Base-by-base conservation (phyloP, 768 basidiomycete species). In the Hemileccinum impolitum region DNA sequence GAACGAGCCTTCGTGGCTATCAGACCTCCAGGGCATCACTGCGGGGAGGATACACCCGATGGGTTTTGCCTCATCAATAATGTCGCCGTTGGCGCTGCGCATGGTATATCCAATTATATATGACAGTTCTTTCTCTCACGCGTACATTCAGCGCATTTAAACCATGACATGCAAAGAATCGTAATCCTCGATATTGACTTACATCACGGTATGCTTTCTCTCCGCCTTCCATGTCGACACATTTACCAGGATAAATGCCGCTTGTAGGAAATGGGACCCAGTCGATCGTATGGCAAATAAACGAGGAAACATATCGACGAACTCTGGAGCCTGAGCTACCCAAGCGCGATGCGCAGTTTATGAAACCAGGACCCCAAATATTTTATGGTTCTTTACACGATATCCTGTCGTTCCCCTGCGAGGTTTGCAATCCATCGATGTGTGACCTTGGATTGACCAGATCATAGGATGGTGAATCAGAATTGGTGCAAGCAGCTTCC, bases 11-110 rank as follows among this genome's bases (percentile, higher is more conserved):
- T 97, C 64, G 91, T 90, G 10, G 85, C 83, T 0, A 77, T 96
- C 17, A 72, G 94, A 43, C 94, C 94, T 0, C 94, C 94, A 0
- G 94, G 95, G 2, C 94, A 96, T 72, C 94, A 97, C 58, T 95
- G 94, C 60, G 90, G 90, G 2, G 92, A 94, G 67, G 82, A 93
- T 50, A 80, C 81, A 0, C 95, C 95, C 0, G 85, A 82, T 10
- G 95, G 95, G 0, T 98, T 97, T 65, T 97, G 95, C 67, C 96
- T 94, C 57, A 78, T 96, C 26, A 97, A 97, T 56, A 99, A 98
- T 60, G 88, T 96, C 0, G 85, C 86, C 0, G 78, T 97, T 3
- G 94, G 78, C 0, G 93, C 93, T 28, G 91, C 92, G 13, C 91
- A 97, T 62, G 94, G 93, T 93, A 57, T 35, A 75, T 50, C 4